A percentile compares a stretch with the other conserved stretches of the same genome.
phyloP scores from a whole-genome alignment of 495 filamentous ascomycete species.

The Penicillium goetzii region DNA sequence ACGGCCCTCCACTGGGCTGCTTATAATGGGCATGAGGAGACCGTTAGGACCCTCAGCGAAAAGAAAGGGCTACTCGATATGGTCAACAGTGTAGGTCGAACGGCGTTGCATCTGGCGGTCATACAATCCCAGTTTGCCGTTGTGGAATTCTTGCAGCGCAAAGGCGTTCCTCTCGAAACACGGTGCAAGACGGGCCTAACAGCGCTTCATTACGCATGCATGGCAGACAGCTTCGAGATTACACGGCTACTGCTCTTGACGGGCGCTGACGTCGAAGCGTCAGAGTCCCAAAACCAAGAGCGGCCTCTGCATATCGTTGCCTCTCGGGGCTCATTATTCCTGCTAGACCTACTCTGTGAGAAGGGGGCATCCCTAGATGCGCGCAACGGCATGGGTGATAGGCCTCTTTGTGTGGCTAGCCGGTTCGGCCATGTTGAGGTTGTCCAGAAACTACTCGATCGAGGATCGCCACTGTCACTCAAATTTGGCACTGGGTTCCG shows the following conservation, averaged over 20 bases:
- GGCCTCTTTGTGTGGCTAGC: constrained; percentile 43
- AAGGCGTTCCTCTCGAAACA: constrained; percentile 28
- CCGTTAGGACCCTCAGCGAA: constrained; percentile 40
- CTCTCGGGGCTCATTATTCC: constrained; percentile 30
- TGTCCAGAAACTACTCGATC: constrained; percentile 43
- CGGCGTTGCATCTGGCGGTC: constrained; percentile 48
- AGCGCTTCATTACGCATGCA: constrained; percentile 53
- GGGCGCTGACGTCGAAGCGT: constrained; percentile 46
- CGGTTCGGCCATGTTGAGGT: constrained; percentile 41
- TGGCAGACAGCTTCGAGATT: constrained; percentile 38
- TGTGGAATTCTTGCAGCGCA: constrained; percentile 43
- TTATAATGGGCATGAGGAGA: constrained; percentile 47
- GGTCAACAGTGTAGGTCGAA: constrained; percentile 38
- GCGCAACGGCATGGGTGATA: constrained; percentile 43
- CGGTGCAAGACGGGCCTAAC: constrained; percentile 38
- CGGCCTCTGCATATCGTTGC: constrained; percentile 49
- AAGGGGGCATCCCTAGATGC: constrained; percentile 44
- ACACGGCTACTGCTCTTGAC: constrained; percentile 43
- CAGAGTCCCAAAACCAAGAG: constrained; percentile 30
- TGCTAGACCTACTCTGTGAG: constrained; percentile 44
- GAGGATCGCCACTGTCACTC: constrained; percentile 39
- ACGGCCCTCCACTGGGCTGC: constrained; percentile 52
- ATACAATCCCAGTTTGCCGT: constrained; percentile 46
- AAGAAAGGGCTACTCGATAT: constrained; percentile 34
- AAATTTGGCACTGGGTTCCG: constrained; percentile 32